These are phyloP conservation scores for Aegle marmelos DNA, from an alignment of 345 rosid species.

Conservation along the genomic window DNA sequence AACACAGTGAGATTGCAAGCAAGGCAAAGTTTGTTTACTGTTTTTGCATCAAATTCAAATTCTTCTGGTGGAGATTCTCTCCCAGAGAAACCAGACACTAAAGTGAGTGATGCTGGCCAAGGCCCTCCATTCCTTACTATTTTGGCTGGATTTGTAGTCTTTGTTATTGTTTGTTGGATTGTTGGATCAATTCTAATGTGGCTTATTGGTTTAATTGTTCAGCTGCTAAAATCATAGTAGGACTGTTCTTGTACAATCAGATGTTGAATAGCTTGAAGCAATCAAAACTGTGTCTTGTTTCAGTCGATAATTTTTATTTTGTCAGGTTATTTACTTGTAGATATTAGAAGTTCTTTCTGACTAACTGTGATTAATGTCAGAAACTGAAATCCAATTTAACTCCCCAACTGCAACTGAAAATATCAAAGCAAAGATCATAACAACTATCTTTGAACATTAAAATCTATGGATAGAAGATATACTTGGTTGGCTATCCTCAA, in stretches of 20 bases:
- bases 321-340: too few species aligned
- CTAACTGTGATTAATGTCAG: background rate
- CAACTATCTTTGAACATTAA: background rate
- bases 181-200: slow-evolving; percentile 22
- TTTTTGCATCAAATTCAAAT: slow-evolving; percentile 24
- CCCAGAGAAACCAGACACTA: slow-evolving; percentile 1
- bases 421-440: background rate
- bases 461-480: background rate
- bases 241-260: background rate
- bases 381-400: too few species aligned
- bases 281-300: background rate
- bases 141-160: slow-evolving; percentile 26
- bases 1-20: background rate
- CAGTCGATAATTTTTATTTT: background rate
- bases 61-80: slow-evolving; percentile 12
- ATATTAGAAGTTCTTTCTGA: background rate
- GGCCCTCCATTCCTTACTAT: slow-evolving; percentile 36
- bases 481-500: background rate
- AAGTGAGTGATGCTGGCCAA: slow-evolving; percentile 2
- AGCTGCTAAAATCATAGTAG: slow-evolving; percentile 1
- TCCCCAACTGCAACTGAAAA: background rate
- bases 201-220: slow-evolving; percentile 19
- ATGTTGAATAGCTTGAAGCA: background rate
- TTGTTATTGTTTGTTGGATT: slow-evolving; percentile 19
- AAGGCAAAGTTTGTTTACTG: background rate